Percentiles rank a stretch among this genome's conserved stretches.
Conservation (phyloP, 2,329 filamentous ascomycete species). For the Coleophoma eucalyptorum region DNA sequence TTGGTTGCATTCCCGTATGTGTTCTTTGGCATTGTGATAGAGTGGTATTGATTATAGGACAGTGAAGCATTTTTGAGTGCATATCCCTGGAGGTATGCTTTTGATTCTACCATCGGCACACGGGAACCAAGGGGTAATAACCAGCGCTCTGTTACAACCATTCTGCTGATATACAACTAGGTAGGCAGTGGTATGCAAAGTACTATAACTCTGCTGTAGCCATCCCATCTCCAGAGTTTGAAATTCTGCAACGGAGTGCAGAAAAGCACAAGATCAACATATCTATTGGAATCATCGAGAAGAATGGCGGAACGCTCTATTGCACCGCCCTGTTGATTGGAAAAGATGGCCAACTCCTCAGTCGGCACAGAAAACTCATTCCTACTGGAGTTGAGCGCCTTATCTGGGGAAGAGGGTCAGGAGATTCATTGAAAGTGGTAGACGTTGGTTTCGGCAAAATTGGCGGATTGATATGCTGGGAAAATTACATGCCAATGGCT, state of each 20-base stretch:
- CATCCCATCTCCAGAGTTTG: conserved; percentile 33
- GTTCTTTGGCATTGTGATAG: too few species aligned
- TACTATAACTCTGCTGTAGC: conserved; percentile 35
- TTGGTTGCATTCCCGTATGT: conserved; percentile 30
- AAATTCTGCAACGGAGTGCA: conserved; percentile 29
- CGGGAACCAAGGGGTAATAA: conserved; percentile 30
- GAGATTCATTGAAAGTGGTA: conserved; percentile 34
- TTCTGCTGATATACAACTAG: conserved; percentile 13
- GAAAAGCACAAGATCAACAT: conserved; percentile 30
- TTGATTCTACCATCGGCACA: conserved; percentile 34
- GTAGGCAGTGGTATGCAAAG: conserved; percentile 36
- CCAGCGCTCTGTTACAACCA: too few species aligned
- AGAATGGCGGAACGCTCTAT: conserved; percentile 35
- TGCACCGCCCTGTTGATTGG: conserved; percentile 34
- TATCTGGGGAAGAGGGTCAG: conserved; percentile 35
- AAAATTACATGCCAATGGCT: conserved; percentile 41
- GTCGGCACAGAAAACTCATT: conserved; percentile 35
- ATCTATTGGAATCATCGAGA: conserved; percentile 36
- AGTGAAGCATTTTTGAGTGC: conserved; percentile 36
- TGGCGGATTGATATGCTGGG: conserved; percentile 38
- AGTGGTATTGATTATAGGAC: too few species aligned
- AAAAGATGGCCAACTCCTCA: conserved; percentile 30
- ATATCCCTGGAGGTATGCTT: conserved; percentile 37
- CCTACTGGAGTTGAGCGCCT: conserved; percentile 36
- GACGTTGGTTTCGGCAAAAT: conserved; percentile 36